Evolutionary conservation across 2,329 filamentous ascomycete species (phyloP), one percentile per base, ranked within the genome.

Genomic region (Lasiodiplodia gonubiensis): DNA sequence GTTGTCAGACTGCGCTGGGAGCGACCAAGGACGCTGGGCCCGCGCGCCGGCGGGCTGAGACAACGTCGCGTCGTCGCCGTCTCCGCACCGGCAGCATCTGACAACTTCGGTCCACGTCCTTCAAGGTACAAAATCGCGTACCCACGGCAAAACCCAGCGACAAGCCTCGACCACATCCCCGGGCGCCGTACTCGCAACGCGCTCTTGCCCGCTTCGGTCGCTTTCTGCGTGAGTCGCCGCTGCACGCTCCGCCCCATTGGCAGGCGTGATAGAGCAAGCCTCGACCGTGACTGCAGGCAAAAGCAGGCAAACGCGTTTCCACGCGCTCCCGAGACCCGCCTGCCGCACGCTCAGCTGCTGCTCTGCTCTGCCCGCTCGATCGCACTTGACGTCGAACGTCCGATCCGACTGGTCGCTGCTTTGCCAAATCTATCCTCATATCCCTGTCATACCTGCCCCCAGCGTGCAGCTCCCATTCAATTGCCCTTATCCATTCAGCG

Each of bases 381-480:
- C 61, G 61, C 61, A 64, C 61, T 57, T 66, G 65, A 39, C 54
- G 48, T 60, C 54, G 46, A 61, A 48, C 35, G 33, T 59, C 65
- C 42, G 52, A 57, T 66, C 64, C 64, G 64, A 66, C 64, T 66
- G 64, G 64, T 46, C 52, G 61, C 25, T 60, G 65, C 65, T 49
- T 61, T 51, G 54, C 30, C 59, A 63, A 63, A 63, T 63, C 59
- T 48, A 63, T 63, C 55, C 55, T 59, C 23, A 46, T 53, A 67
- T 67, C 65, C 65, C 65, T 67, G 65, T 67, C 65, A 42, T 39
- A 67, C 65, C 51, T 64, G 61, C 59, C 59, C 59, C 59, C 59
- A 63, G 59, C 57, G 54, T 67, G 46, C 54, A 52, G 48, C 48
- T 66, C 52, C 64, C 52, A 63, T 63, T 63, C 59, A 54, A 46